Base-by-base conservation (phyloP, 2,329 filamentous ascomycete genomes). In the Huntiella decipiens region DNA sequence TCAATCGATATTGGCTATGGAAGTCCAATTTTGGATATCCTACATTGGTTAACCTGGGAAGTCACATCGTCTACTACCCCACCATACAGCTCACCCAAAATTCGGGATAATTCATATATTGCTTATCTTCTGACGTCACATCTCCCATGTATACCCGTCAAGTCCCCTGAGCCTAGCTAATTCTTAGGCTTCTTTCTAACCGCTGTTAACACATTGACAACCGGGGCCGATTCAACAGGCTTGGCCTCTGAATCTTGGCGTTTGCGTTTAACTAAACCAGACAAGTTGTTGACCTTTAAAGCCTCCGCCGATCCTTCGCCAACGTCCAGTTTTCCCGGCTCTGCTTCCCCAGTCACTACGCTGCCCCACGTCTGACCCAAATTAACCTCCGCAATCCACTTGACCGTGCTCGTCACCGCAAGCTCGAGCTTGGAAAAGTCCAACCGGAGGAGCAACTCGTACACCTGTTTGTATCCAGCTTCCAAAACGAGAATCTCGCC, bases 331-430 rank as follows among this genome's bases (percentile, higher is more conserved):
- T 15, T 36, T 4, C 1, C 13, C 6, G 31, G 13, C 13, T 43
- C 44, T 3, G 50, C 47, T 0, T 51, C 36, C 0, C 49, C 39
- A 1, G 39, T 33, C 2, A 50, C 45, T 31, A 44, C 15, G n/a
- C 37, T 31, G 5, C 48, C 48, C 48, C 48, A 50, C 10, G 5
- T 4, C 6, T 47, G 46, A 11, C 48, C 44, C 4, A 42, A 63
- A 12, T 70, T 71, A 1, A 79, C 74, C 55, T 88, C 81, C 11
- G 68, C 68, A 38, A 77, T 66, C 82, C 82, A 91, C 45, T 79
- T 73, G 44, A 60, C 63, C 2, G 82, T 83, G 54, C 80, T 84
- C 31, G 66, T 65, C 1, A 63, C 64, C 0, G 79, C 77, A 41
- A 79, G 71, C 8, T 73, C 70, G 3, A 76, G 59, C 6, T 70